Evolutionary conservation across 1,284 basidiomycete species (phyloP).

Genomic region (Xanthoconium separans): DNA sequence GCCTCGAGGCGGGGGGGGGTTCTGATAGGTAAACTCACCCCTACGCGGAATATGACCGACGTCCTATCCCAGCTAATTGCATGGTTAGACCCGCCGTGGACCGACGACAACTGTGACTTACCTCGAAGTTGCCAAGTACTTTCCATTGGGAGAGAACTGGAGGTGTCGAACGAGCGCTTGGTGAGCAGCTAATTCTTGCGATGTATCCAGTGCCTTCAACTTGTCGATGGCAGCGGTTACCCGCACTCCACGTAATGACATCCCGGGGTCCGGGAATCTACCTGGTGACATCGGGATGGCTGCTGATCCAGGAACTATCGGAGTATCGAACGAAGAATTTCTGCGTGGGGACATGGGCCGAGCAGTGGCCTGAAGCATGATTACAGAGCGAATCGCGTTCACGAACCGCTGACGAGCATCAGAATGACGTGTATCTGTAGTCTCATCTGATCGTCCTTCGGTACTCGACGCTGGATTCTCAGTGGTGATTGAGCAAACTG

Average conservation of each 20-base stretch:
- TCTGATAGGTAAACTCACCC: conserved; percentile 39
- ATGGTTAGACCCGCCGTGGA: conserved; percentile 7
- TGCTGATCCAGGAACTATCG: conserved; percentile 25
- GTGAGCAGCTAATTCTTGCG: conserved; percentile 46
- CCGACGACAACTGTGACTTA: neutral
- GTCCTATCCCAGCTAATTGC: conserved; percentile 70
- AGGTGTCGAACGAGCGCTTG: conserved; percentile 39
- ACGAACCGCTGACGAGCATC: conserved; percentile 38
- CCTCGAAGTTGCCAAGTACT: conserved; percentile 40
- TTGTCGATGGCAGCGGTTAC: conserved; percentile 57
- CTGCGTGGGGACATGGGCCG: conserved; percentile 31
- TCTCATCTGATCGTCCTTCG: conserved; percentile 32
- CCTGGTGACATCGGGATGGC: conserved; percentile 29
- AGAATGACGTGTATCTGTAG: conserved; percentile 23
- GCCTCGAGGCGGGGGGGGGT: conserved; percentile 9
- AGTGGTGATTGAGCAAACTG: conserved; percentile 22
- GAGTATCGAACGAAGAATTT: conserved; percentile 34
- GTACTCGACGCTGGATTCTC: conserved; percentile 31
- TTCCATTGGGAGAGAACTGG: conserved; percentile 42
- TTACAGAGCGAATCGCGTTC: conserved; percentile 47
- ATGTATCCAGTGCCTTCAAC: conserved; percentile 52
- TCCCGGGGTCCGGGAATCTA: conserved; percentile 39
- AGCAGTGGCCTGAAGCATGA: conserved; percentile 43
- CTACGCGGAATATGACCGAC: conserved; percentile 70
- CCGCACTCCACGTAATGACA: conserved; percentile 50